These are phyloP conservation scores for Populus simonii DNA, from an alignment of 345 rosid species.

Conservation along the genomic window DNA sequence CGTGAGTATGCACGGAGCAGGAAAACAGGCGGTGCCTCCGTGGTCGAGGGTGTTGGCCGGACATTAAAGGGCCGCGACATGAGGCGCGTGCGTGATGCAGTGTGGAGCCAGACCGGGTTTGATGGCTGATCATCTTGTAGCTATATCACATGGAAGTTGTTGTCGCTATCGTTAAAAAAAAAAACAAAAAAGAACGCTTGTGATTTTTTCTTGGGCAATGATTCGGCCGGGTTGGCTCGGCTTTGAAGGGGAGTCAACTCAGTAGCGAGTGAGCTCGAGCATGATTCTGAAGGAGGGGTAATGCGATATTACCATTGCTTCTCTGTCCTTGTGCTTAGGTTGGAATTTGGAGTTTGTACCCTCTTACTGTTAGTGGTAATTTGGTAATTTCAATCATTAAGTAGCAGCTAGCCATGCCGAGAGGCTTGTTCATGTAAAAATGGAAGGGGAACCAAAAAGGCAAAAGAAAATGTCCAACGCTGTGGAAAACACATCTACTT, in stretches of 20 bases:
- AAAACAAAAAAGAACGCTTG: neutral
- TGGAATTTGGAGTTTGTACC: constrained; percentile 6
- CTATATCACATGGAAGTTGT: no score
- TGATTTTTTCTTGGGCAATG: constrained; percentile 27
- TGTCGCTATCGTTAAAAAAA: neutral
- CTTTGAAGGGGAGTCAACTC: constrained; percentile 24
- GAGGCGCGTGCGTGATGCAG: constrained; percentile 87
- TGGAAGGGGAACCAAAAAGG: neutral
- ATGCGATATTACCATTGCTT: neutral
- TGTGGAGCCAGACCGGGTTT: constrained; percentile 62
- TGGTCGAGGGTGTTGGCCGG: constrained; percentile 80
- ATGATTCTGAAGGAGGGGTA: constrained; percentile 2
- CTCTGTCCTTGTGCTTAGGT: neutral
- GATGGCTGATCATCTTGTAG: constrained; percentile 10
- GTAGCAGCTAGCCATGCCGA: neutral
- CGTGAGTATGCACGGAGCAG: constrained; percentile 49
- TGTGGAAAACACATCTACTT: no score
- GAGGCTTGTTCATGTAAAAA: neutral
- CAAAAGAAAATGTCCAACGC: neutral
- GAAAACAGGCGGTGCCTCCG: constrained; percentile 57
- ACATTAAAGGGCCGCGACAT: constrained; percentile 91
- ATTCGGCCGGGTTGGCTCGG: constrained; percentile 39
- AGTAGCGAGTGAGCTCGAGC: constrained; percentile 42
- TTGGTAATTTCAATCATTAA: neutral
- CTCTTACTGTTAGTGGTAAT: neutral